Conservation (phyloP, 2,329 filamentous ascomycete genomes). For the Fusarium burgessii region DNA sequence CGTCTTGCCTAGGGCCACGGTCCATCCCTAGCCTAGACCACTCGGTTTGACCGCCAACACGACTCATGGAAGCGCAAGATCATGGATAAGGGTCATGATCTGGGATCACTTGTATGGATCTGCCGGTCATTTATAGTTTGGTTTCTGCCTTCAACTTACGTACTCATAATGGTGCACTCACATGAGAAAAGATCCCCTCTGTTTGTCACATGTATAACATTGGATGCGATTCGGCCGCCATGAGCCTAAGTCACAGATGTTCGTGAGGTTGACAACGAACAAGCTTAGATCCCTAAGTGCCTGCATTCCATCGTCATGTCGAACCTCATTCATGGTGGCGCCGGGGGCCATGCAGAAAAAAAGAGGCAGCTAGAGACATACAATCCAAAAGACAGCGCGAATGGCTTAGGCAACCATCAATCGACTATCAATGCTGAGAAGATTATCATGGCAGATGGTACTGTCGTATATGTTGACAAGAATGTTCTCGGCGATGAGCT, state of each 20-base stretch:
- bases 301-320: neutral
- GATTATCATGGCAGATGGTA: slow-evolving; percentile 55
- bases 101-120: neutral
- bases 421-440: slow-evolving; percentile 42
- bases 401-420: slow-evolving; percentile 20
- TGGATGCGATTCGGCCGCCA: neutral
- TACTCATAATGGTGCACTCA: neutral
- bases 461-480: slow-evolving; percentile 56
- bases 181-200: neutral
- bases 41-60: slow-evolving; percentile 3
- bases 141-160: neutral
- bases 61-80: slow-evolving; percentile 2
- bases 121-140: neutral
- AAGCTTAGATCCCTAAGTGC: neutral
- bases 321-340: slow-evolving; percentile 2
- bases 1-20: neutral
- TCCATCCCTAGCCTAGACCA: neutral
- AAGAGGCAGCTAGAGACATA: neutral
- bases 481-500: slow-evolving; percentile 57
- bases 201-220: neutral
- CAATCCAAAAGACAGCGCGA: neutral
- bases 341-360: slow-evolving; percentile 9
- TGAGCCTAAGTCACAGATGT: neutral
- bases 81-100: neutral
- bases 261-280: neutral